Evolutionary conservation across 2,329 filamentous ascomycete genomes (phyloP).

Genomic region (Pleoardoris graminearum): DNA sequence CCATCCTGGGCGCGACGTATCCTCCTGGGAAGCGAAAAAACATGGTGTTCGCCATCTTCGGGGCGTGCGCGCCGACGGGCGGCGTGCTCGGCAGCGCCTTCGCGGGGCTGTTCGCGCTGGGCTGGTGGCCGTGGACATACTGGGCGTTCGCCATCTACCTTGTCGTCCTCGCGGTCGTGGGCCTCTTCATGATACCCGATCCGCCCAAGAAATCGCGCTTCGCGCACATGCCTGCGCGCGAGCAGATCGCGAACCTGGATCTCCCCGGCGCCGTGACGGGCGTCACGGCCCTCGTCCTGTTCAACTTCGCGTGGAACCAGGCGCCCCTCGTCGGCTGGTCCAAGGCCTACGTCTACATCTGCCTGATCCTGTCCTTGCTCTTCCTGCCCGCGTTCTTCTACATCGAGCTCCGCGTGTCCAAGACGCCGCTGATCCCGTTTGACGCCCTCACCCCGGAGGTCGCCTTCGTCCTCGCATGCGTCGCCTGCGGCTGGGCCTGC

Average conservation of each 20-base stretch:
- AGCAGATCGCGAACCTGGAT: constrained; percentile 46
- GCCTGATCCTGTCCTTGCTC: constrained; percentile 61
- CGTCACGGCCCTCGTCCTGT: constrained; percentile 60
- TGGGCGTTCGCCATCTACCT: constrained; percentile 51
- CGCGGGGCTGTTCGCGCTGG: constrained; percentile 46
- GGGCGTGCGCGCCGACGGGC: constrained; percentile 50
- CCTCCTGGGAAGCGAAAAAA: constrained; percentile 61
- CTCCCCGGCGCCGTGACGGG: constrained; percentile 54
- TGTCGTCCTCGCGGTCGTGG: constrained; percentile 37
- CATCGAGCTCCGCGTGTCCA: constrained; percentile 52
- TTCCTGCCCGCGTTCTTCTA: constrained; percentile 60
- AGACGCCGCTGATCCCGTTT: constrained; percentile 62
- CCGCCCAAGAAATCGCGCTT: constrained; percentile 2
- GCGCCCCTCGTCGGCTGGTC: constrained; percentile 63
- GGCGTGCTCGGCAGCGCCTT: constrained; percentile 47
- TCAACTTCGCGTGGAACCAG: constrained; percentile 72
- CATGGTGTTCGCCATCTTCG: constrained; percentile 61
- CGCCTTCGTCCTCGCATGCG: constrained; percentile 59
- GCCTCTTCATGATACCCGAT: background rate
- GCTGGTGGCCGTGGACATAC: constrained; percentile 60
- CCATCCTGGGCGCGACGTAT: constrained; percentile 63
- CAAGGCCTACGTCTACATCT: constrained; percentile 58
- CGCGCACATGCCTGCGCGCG: constrained; percentile 1
- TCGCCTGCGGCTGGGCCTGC: constrained; percentile 50
- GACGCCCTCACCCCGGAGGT: constrained; percentile 54